Evolutionary conservation across 78 protist genomes (phyloP), one percentile per base, ranked within the genome.

Genomic region (Emiliania huxleyi): DNA sequence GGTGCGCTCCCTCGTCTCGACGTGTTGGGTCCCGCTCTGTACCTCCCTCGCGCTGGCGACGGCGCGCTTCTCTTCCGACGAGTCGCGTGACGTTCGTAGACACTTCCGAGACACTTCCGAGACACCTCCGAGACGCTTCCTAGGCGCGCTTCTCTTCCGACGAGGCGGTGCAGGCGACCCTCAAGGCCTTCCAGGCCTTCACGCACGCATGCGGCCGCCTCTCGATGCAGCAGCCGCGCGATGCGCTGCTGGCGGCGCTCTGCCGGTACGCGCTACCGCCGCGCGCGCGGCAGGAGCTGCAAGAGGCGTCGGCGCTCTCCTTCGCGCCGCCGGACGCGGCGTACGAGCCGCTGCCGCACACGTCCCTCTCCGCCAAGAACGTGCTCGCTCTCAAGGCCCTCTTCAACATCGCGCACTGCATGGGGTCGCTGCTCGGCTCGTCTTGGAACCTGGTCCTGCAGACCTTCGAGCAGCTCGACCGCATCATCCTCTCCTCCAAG

Each of bases 381-480:
- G 85, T 77, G 85, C 85, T 22, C 35, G 85, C 85, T 1, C 85
- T 77, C 46, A 77, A 77, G 29, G 46, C 85, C 46, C 37, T 77
- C 48, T 77, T 77, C 85, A 77, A 77, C 85, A 40, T 77, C 85
- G 85, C 85, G 48, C 85, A 77, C 85, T 77, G 85, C 85, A 77
- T 77, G 85, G 85, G 85, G 18, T 45, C 18, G 22, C 44, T 77
- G 46, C 85, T 77, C 46, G 85, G 26, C 85, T 18, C 21, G 33
- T 35, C 85, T 21, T 77, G 85, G 85, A 77, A 77, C 29, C 48
- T 77, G 35, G 46, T 77, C 48, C 85, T 77, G 18, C 44, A 77
- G 19, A 40, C 46, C 35, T 40, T 77, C 85, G 85, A 77, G 85
- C 85, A 77, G 48, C 85, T 77, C 46, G 85, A 77, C 4, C 44